Percentiles rank a stretch among this genome's conserved stretches.
phyloP scores from a whole-genome alignment of 352 stramenopile species.

The Phytopythium litorale region DNA sequence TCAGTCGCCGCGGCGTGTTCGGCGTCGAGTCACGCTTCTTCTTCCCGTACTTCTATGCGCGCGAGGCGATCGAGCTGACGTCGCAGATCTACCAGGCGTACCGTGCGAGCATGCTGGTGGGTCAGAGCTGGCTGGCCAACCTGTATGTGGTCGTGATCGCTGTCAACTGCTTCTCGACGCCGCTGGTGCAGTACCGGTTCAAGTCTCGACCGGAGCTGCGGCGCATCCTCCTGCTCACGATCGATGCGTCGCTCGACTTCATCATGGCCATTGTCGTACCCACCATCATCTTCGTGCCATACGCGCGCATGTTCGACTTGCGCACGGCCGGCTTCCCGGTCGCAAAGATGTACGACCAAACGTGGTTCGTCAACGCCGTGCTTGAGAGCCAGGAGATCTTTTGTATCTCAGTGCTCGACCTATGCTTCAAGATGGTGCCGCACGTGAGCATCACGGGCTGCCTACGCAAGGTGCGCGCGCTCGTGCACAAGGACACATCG shows the following conservation, averaged over 20 bases:
- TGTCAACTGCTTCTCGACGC: conserved; percentile 21
- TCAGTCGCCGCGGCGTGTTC: conserved; percentile 14
- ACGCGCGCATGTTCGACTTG: conserved; percentile 13
- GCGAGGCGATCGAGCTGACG: conserved; percentile 17
- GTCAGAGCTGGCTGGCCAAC: conserved; percentile 7
- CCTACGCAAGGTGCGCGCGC: conserved; percentile 3
- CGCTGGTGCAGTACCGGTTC: conserved; percentile 7
- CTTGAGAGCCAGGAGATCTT: conserved; percentile 6
- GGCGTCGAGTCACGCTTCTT: conserved; percentile 27
- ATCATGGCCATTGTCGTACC: conserved; percentile 15
- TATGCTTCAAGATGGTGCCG: conserved; percentile 6
- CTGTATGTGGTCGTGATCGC: conserved; percentile 12
- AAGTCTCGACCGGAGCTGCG: background rate
- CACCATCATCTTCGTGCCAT: conserved; percentile 13
- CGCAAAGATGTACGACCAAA: background rate
- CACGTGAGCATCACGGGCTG: conserved; percentile 5
- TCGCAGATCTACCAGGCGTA: conserved; percentile 26
- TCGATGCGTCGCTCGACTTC: conserved; percentile 14
- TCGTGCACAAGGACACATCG: conserved; percentile 6
- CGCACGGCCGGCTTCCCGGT: background rate
- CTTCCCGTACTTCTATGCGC: conserved; percentile 12
- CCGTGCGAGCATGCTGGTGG: conserved; percentile 14
- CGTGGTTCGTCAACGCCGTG: conserved; percentile 6
- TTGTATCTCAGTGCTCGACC: background rate
- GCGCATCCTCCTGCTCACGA: conserved; percentile 10